These are phyloP conservation scores for Houttuynia cordata DNA, from an alignment of 164 flowering plant genomes.

Conservation along the genomic window DNA sequence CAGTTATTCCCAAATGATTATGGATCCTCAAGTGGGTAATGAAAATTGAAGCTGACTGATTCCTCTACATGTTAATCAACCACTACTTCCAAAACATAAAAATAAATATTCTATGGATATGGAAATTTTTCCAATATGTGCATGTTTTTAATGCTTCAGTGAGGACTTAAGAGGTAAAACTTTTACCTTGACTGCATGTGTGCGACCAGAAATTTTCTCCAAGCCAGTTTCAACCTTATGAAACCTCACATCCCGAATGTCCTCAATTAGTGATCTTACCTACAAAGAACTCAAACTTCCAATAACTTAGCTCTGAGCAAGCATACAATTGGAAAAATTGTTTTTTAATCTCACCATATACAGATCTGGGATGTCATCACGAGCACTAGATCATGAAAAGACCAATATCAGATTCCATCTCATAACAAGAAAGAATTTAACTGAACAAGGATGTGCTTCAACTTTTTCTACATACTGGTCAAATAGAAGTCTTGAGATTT, in stretches of 20 bases:
- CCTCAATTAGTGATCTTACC: conserved; percentile 81
- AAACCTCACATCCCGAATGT: conserved; percentile 76
- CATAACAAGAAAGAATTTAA: neutral
- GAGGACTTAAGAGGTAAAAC: too few relatives aligned
- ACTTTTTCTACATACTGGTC: conserved; percentile 46
- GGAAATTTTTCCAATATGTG: neutral
- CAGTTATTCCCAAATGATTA: too few relatives aligned
- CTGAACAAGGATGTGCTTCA: neutral
- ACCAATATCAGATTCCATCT: conserved; percentile 1
- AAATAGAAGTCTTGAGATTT: conserved; percentile 75
- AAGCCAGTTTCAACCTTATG: conserved; percentile 73
- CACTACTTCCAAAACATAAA: neutral
- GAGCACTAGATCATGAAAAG: conserved; percentile 42
- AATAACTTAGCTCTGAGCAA: neutral
- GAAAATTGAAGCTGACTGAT: too few relatives aligned
- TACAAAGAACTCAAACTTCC: conserved; percentile 5
- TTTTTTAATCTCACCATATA: conserved; percentile 56
- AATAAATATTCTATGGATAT: too few relatives aligned
- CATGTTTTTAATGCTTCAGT: neutral
- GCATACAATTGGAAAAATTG: neutral
- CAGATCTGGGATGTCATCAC: conserved; percentile 71
- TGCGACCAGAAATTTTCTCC: conserved; percentile 56
- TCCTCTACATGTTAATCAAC: neutral
- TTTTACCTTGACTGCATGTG: conserved; percentile 62
- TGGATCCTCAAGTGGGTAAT: too few relatives aligned